Evolutionary conservation across 371 early-diverging fungal species (phyloP).

Genomic region (Mortierella sp.): DNA sequence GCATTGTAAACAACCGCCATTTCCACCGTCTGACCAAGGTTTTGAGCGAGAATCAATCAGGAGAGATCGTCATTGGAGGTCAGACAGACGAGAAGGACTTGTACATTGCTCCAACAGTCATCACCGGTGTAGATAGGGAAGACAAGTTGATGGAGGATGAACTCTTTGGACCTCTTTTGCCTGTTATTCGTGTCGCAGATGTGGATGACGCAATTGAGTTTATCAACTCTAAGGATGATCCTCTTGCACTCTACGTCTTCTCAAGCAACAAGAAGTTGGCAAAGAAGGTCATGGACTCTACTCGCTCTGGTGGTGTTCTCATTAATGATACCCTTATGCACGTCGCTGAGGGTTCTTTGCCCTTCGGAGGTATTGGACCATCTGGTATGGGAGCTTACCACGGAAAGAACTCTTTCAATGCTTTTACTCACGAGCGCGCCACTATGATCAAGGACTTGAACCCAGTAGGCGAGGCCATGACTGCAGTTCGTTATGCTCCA

Average conservation of each 20-base stretch:
- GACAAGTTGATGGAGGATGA: constrained; percentile 78
- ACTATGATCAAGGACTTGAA: constrained; percentile 65
- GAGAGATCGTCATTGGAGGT: constrained; percentile 67
- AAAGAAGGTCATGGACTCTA: constrained; percentile 66
- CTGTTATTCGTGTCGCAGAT: constrained; percentile 77
- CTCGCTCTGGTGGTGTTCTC: constrained; percentile 81
- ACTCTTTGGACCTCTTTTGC: constrained; percentile 91
- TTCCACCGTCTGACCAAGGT: constrained; percentile 73
- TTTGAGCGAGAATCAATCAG: constrained; percentile 65
- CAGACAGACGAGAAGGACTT: constrained; percentile 68
- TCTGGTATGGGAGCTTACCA: constrained; percentile 94
- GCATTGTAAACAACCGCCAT: constrained; percentile 82
- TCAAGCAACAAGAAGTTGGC: constrained; percentile 49
- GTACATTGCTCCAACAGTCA: constrained; percentile 76
- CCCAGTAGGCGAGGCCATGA: constrained; percentile 53
- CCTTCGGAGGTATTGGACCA: constrained; percentile 94
- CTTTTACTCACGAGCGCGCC: constrained; percentile 80
- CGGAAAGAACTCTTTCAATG: constrained; percentile 80
- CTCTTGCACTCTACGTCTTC: constrained; percentile 79
- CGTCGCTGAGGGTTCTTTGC: constrained; percentile 72
- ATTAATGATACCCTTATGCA: constrained; percentile 89
- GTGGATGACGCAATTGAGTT: constrained; percentile 80
- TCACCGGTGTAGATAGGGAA: constrained; percentile 66
- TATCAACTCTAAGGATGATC: constrained; percentile 72
- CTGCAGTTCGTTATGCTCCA: constrained; percentile 73